These are phyloP conservation scores for Ustilago trichophora DNA, from an alignment of 1,284 basidiomycete species.

Conservation along the genomic window DNA sequence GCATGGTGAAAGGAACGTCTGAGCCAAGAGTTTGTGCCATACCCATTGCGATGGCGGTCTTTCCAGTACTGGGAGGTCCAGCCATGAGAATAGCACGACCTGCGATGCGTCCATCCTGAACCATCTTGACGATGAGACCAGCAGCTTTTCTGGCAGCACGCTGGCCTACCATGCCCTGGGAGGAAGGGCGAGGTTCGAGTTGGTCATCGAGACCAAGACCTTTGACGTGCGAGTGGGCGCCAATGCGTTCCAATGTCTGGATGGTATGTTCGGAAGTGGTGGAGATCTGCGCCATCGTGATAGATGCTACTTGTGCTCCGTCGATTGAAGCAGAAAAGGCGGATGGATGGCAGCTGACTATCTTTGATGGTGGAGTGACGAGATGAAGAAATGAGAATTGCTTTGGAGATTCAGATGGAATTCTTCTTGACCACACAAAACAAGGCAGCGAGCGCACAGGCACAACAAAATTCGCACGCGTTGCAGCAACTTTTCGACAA, in stretches of 20 bases:
- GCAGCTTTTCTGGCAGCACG: slow-evolving; percentile 93
- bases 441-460: no score
- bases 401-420: no score
- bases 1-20: slow-evolving; percentile 96
- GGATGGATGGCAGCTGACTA: no score
- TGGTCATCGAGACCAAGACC: slow-evolving; percentile 84
- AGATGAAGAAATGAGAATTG: no score
- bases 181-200: slow-evolving; percentile 84
- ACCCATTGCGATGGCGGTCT: slow-evolving; percentile 93
- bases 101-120: slow-evolving; percentile 92
- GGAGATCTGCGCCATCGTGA: slow-evolving; percentile 55
- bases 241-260: slow-evolving; percentile 63
- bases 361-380: no score
- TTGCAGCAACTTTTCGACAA: no score
- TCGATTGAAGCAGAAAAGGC: no score
- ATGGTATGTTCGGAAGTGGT: slow-evolving; percentile 56
- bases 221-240: slow-evolving; percentile 63
- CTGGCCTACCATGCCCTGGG: slow-evolving; percentile 96
- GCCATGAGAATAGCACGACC: slow-evolving; percentile 95
- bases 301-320: not conserved
- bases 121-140: slow-evolving; percentile 97
- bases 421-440: no score
- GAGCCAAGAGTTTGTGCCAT: slow-evolving; percentile 94
- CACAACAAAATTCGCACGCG: no score
- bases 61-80: slow-evolving; percentile 93